Evolutionary conservation across 1,284 basidiomycete genomes (phyloP), one percentile per base, ranked within the genome.

Genomic region (Rhodotorula sp.): DNA sequence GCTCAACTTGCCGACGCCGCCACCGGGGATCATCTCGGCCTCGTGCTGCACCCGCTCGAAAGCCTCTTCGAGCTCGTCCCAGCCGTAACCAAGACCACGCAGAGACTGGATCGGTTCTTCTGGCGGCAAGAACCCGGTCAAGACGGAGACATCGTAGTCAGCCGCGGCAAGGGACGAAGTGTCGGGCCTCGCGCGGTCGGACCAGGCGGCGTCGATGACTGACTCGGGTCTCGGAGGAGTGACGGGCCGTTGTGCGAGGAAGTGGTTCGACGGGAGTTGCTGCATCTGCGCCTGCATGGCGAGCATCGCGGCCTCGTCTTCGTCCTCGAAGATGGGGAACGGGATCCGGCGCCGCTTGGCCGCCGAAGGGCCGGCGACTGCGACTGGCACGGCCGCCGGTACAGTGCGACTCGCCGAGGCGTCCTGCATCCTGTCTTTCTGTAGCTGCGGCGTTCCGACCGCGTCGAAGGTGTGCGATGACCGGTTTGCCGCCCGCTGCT

Each of bases 121-220:
- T 0, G 91, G 90, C 1, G 95, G 94, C 84, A 97, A 87, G 80
- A 98, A 97, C 0, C 95, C 95, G 0, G 93, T 93, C 30, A 88
- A 84, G 3, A 91, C 91, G 79, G 95, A 91, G 74, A 97, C 90
- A 79, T 96, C 93, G 83, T 93, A 97, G 83, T 97, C 94, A 79
- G 94, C 91, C 6, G 91, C 89, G 20, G 92, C 91, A 66, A 94
- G 87, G 6, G 92, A 93, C 18, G 90, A 87, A 6, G 89, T 91
- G 80, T 94, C 91, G 49, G 84, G 82, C 18, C 62, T 42, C 6
- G 65, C 73, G 46, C 65, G 33, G 8, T 63, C 68, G 26, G 24
- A 10, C 71, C 72, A 73, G 29, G 56, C 24, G 8, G n/a, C 54
- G 8, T 64, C 62, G 70, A 42, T 58, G 63, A 48, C 57, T 24